A percentile compares a stretch with the other conserved stretches of the same genome.
Evolutionary conservation across 2,329 filamentous ascomycete genomes (phyloP).

Genomic region (Cladosporium sp.): DNA sequence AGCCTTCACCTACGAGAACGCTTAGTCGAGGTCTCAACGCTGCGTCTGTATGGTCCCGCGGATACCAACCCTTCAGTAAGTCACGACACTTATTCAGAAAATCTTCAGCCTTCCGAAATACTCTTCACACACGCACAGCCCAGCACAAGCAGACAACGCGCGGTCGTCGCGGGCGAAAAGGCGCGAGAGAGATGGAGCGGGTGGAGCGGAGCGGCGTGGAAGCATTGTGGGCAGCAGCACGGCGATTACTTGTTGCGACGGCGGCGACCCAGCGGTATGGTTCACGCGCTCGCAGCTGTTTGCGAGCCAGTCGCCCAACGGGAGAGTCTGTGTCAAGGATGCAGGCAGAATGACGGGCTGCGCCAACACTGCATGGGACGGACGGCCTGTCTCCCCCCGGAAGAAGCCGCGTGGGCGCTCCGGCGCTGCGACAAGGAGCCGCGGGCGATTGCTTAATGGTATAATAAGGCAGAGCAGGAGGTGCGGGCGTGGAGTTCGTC

Average conservation of each 20-base stretch:
- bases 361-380: conserved; percentile 6
- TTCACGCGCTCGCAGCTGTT: conserved; percentile 10
- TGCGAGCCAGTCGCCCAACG: conserved; percentile 9
- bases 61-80: no score
- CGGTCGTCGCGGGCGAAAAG: neutral
- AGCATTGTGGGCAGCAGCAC: conserved; percentile 8
- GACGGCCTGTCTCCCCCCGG: neutral
- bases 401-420: no score
- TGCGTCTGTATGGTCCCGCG: neutral
- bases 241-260: conserved; percentile 11
- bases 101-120: no score
- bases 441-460: neutral
- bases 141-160: neutral
- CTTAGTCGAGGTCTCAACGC: conserved; percentile 3
- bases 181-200: neutral
- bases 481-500: neutral
- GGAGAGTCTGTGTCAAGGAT: conserved; percentile 12
- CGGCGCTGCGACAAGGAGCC: neutral
- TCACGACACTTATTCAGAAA: no score
- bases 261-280: conserved; percentile 12
- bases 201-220: neutral
- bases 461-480: neutral
- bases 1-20: neutral
- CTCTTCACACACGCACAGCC: no score
- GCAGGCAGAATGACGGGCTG: conserved; percentile 6